A percentile compares a stretch with the other conserved stretches of the same genome.
These are phyloP conservation scores for Agaricus blazei DNA, from an alignment of 768 basidiomycete species.

Conservation along the genomic window DNA sequence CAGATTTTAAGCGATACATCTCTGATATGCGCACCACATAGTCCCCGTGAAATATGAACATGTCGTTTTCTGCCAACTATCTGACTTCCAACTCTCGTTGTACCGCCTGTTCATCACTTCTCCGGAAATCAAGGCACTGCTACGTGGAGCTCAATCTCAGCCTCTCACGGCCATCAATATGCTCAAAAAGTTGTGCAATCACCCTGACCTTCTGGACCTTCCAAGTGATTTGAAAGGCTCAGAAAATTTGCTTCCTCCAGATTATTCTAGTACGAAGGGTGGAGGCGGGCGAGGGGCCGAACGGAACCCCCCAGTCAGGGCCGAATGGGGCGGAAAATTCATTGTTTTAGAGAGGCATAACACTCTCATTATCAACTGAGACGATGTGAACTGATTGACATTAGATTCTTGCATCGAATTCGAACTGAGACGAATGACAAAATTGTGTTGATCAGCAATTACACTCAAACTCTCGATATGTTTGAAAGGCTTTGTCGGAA, in stretches of 20 bases:
- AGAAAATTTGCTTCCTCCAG: constrained; percentile 64
- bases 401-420: constrained; percentile 81
- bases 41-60: constrained; percentile 99
- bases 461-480: constrained; percentile 90
- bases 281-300: constrained; percentile 34
- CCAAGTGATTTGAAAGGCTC: constrained; percentile 82
- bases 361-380: not conserved
- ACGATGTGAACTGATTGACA: not conserved
- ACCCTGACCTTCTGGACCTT: constrained; percentile 84
- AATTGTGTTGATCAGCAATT: constrained; percentile 95
- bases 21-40: constrained; percentile 25
- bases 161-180: constrained; percentile 96
- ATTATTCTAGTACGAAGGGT: constrained; percentile 33
- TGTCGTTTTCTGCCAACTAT: constrained; percentile 88
- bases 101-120: constrained; percentile 91
- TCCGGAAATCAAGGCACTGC: constrained; percentile 84
- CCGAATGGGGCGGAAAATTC: constrained; percentile 90
- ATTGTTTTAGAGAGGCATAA: constrained; percentile 81
- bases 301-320: constrained; percentile 51
- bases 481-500: constrained; percentile 85
- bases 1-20: constrained; percentile 1
- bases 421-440: constrained; percentile 83
- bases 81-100: constrained; percentile 76
- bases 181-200: constrained; percentile 93
- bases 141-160: constrained; percentile 84